These are phyloP conservation scores for Colletotrichum navitas DNA, from an alignment of 2,329 filamentous ascomycete genomes.

Conservation along the genomic window DNA sequence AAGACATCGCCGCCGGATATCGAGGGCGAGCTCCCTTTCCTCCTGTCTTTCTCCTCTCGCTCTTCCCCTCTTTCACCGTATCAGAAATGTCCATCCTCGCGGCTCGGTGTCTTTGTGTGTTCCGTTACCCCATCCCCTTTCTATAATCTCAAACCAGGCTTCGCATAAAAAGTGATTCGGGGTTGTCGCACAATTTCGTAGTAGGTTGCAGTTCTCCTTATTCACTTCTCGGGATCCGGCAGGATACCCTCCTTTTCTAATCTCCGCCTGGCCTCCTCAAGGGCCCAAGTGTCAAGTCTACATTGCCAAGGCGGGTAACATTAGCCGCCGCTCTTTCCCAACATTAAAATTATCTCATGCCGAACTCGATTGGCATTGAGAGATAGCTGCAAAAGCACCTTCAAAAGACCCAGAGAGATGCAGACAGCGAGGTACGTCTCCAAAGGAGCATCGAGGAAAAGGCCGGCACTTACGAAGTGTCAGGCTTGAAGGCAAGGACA, in stretches of 20 bases:
- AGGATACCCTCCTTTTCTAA: conserved; percentile 96
- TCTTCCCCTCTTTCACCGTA: background rate
- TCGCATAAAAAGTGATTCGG: conserved; percentile 10
- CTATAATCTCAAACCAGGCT: conserved; percentile 26
- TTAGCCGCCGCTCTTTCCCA: conserved; percentile 46
- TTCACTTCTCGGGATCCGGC: conserved; percentile 76
- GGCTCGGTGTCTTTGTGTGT: conserved; percentile 33
- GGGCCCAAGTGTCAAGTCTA: conserved; percentile 99
- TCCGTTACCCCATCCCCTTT: conserved; percentile 35
- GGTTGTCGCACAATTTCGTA: conserved; percentile 9
- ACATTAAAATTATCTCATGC: conserved; percentile 35
- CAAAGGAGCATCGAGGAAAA: background rate
- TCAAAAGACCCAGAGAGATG: too few species aligned
- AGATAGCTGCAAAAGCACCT: background rate
- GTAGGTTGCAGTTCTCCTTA: conserved; percentile 60
- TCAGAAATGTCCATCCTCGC: conserved; percentile 23
- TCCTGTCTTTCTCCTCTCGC: conserved; percentile 32
- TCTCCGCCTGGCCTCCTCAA: conserved; percentile 94
- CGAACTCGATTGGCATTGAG: background rate
- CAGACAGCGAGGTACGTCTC: background rate
- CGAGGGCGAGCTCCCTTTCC: conserved; percentile 34
- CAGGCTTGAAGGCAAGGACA: conserved; percentile 95
- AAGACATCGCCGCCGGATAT: conserved; percentile 16
- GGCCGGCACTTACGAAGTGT: conserved; percentile 86
- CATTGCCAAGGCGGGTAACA: conserved; percentile 25